Base-by-base conservation (phyloP, 495 filamentous ascomycete genomes). In the Endocarpon pusillum region DNA sequence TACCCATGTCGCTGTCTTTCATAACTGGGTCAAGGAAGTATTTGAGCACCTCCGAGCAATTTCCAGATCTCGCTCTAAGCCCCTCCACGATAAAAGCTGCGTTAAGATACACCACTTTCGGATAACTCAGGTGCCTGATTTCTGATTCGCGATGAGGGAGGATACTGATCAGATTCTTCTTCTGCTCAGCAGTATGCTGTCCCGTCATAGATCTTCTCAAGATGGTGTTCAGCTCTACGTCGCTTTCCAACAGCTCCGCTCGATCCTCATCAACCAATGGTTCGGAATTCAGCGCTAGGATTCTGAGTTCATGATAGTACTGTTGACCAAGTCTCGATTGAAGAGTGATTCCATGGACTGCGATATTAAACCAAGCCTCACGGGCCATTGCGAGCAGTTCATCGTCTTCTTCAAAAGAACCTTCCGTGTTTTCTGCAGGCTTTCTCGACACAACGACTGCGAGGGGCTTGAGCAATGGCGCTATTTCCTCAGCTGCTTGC, bases 341-440 rank as follows among this genome's bases (percentile, higher is more conserved):
- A 11, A 75, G 62, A n/a, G 67, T 73, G 48, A 94, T 93, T 21
- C 85, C 86, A 51, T 96, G 87, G 5, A 94, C 75, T 19, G 81
- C 78, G 33, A 94, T 79, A 49, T 97, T 97, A 53, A 93, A 94
- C 89, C 89, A 97, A 10, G 81, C 81, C 61, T 96, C 83, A 22
- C 86, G 76, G 41, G 89, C 71, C 30, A 92, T 58, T 14, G 71
- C 64, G 33, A 69, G 57, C 15, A 67, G 66, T 25, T 81, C 67
- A 34, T 73, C 67, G 30, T 81, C 73, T 41, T 78, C 70, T 12
- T 61, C 52, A 28, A 31, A 36, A 15, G 31, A 35, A 15, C 33
- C 36, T 22, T 34, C 35, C 10, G 23, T 35, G 21, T 34, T 40
- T n/a, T 59, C 57, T 5, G 57, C 43, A 11, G 53, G 42, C 3